These are phyloP conservation scores for Clarireedia paspali DNA, from an alignment of 2,329 filamentous ascomycete species.

Conservation along the genomic window DNA sequence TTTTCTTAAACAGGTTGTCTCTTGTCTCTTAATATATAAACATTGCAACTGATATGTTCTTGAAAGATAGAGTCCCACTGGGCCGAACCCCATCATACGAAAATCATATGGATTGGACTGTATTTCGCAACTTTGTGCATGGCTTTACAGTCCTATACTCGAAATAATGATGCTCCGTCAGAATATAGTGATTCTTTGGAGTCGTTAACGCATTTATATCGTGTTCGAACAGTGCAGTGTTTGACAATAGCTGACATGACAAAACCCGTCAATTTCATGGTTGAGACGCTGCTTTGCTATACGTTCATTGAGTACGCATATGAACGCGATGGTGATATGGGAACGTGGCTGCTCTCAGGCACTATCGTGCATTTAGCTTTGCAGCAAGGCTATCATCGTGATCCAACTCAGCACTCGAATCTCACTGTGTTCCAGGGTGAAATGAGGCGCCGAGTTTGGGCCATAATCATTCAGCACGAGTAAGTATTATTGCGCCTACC, in stretches of 20 bases:
- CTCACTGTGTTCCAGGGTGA: slow-evolving; percentile 46
- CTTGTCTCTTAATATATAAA: background rate
- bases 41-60: background rate
- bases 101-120: slow-evolving; percentile 44
- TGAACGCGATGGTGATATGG: slow-evolving; percentile 46
- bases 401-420: slow-evolving; percentile 42
- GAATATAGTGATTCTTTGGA: slow-evolving; percentile 36
- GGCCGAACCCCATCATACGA: slow-evolving; percentile 33
- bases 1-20: slow-evolving; percentile 35
- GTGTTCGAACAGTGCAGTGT: slow-evolving; percentile 43
- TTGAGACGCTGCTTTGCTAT: slow-evolving; percentile 44
- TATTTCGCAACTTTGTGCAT: slow-evolving; percentile 30
- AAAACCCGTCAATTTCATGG: slow-evolving; percentile 37
- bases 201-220: slow-evolving; percentile 41
- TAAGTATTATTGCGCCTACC: background rate
- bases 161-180: slow-evolving; percentile 40
- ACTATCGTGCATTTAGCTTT: slow-evolving; percentile 46
- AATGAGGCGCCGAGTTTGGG: slow-evolving; percentile 56
- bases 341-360: slow-evolving; percentile 44
- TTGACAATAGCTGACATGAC: slow-evolving; percentile 42
- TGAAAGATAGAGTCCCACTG: slow-evolving; percentile 42
- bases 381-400: slow-evolving; percentile 52
- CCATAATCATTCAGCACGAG: slow-evolving; percentile 49
- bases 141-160: slow-evolving; percentile 36
- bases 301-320: slow-evolving; percentile 33